Percentiles rank a stretch among this genome's conserved stretches.
These are phyloP conservation scores for Andrographis paniculata DNA, from an alignment of 305 asterid genomes.

Conservation along the genomic window DNA sequence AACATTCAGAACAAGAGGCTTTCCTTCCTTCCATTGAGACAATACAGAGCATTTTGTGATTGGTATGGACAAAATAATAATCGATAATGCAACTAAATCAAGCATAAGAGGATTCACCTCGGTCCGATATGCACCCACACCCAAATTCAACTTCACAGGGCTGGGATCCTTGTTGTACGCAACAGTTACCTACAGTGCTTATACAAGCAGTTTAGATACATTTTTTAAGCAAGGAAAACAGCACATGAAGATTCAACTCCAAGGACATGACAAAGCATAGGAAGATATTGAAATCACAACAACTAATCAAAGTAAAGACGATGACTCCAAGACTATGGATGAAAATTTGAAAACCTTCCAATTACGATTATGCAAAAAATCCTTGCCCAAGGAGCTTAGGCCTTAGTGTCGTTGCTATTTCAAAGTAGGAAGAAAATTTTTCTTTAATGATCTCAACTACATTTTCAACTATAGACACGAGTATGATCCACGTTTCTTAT, in stretches of 20 bases:
- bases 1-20: conserved; percentile 91
- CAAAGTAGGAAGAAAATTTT: too few relatives aligned
- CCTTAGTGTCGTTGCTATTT: neutral
- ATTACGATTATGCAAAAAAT: neutral
- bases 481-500: neutral
- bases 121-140: conserved; percentile 96
- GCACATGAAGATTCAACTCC: neutral
- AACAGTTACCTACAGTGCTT: conserved; percentile 64
- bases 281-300: too few relatives aligned
- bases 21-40: conserved; percentile 65
- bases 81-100: neutral
- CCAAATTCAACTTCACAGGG: conserved; percentile 84
- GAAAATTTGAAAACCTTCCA: too few relatives aligned
- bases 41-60: neutral
- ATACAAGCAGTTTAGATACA: neutral
- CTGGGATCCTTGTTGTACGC: conserved; percentile 84
- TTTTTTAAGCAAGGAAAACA: neutral
- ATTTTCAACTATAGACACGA: too few relatives aligned
- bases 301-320: neutral
- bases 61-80: neutral
- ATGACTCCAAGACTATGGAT: neutral
- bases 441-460: neutral
- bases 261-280: too few relatives aligned
- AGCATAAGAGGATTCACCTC: conserved; percentile 57
- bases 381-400: neutral